Evolutionary conservation across 768 basidiomycete species (phyloP), one percentile per base, ranked within the genome.

Genomic region (Mycena pura): DNA sequence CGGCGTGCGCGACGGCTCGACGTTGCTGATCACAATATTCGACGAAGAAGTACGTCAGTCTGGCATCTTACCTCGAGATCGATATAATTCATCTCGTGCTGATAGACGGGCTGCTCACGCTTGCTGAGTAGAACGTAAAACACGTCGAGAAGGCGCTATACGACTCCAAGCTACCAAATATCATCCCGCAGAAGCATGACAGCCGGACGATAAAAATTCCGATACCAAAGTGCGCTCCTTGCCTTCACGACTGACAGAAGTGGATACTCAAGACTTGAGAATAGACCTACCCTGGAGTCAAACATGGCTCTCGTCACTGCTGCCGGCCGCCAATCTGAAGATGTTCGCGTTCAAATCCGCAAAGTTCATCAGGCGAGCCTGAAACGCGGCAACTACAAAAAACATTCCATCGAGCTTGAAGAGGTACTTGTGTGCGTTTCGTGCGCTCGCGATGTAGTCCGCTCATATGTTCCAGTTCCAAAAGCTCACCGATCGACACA

Each of bases 211-310:
- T 95, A 64, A 90, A 84, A 63, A 84, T 95, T 60, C 89, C 92
- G 0, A 86, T 94, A 72, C 90, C 93, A 40, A 93, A 87, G 92
- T 93, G 63, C 14, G 80, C 67, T 36, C 15, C 24, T 45, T 17
- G 6, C 27, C 22, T 11, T 22, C 25, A 8, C 15, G 50, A 29
- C 5, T 5, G 11, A n/a, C n/a, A n/a, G n/a, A n/a, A 28, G 9
- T 38, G 10, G 34, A 41, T 48, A 21, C 51, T 34, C 29, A 36
- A 22, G 63, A 9, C 40, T 14, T 32, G 31, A 50, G 45, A 46
- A 6, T 47, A 95, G 92, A 64, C 90, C 91, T 0, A 95, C 93
- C 0, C 84, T 93, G 6, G 92, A 93, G 41, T 84, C 88, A 0
- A 84, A 89, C 14, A 78, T 77, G 21, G 81, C 82, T 1, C 73